Evolutionary conservation across 208 protist genomes (phyloP).

Genomic region (Trypanosoma conorhini): DNA sequence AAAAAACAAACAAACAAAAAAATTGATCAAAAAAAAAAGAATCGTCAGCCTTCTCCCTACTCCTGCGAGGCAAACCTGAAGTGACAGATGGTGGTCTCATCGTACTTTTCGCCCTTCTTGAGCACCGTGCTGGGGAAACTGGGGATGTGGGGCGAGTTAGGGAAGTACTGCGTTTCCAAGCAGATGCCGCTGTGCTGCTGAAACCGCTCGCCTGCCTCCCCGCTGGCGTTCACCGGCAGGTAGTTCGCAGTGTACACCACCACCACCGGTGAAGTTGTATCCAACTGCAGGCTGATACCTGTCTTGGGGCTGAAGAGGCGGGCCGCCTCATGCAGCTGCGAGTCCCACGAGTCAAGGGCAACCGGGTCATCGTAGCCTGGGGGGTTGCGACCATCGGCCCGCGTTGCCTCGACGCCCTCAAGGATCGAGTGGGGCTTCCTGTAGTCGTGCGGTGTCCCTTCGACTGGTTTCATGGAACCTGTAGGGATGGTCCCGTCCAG

Average conservation of each 20-base stretch:
- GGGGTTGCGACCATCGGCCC: slow-evolving; percentile 40
- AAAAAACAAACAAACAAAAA: not conserved
- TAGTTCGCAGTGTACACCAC: slow-evolving; percentile 79
- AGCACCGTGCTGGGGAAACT: slow-evolving; percentile 36
- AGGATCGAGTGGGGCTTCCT: slow-evolving; percentile 31
- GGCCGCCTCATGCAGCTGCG: slow-evolving; percentile 26
- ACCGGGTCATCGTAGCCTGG: slow-evolving; percentile 66
- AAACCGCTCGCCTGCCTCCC: slow-evolving; percentile 48
- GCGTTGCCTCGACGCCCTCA: slow-evolving; percentile 39
- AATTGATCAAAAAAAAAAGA: slow-evolving; percentile 4
- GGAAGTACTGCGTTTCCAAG: slow-evolving; percentile 55
- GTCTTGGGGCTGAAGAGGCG: slow-evolving; percentile 49
- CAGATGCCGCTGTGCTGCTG: slow-evolving; percentile 39
- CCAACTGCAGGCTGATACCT: slow-evolving; percentile 56
- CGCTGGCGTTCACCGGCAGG: slow-evolving; percentile 40
- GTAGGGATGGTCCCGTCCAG: slow-evolving; percentile 47
- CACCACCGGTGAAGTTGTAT: slow-evolving; percentile 58
- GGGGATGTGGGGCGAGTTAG: slow-evolving; percentile 43
- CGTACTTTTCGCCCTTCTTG: slow-evolving; percentile 45
- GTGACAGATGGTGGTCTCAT: slow-evolving; percentile 23
- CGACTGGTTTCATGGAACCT: slow-evolving; percentile 32
- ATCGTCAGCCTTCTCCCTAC: not conserved
- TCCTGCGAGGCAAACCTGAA: not conserved
- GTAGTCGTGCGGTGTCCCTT: slow-evolving; percentile 44
- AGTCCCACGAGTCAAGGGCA: slow-evolving; percentile 37